A percentile compares a stretch with the other conserved stretches of the same genome.
Evolutionary conservation across 768 basidiomycete species (phyloP).

Genomic region (Tulasnella calospora): DNA sequence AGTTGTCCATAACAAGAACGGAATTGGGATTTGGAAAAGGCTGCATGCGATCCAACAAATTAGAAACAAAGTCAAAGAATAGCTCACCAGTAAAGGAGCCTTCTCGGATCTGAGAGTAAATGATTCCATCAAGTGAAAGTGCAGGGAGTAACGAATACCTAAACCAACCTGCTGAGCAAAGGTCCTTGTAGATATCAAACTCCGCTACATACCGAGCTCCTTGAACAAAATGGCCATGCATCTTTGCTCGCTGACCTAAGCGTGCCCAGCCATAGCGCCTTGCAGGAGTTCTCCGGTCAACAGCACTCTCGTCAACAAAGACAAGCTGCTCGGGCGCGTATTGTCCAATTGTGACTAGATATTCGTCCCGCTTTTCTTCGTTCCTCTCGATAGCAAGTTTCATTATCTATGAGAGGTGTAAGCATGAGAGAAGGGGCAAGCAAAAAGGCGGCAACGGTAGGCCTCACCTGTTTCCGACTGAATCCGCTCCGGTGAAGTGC

Average conservation of each 20-base stretch:
- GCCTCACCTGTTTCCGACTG: constrained; percentile 22
- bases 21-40: constrained; percentile 32
- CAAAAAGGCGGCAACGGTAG: too few relatives aligned
- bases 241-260: not conserved
- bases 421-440: too few relatives aligned
- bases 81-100: not conserved
- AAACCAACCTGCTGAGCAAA: not conserved
- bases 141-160: not conserved
- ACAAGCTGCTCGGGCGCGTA: constrained; percentile 27
- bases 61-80: constrained; percentile 28
- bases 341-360: not conserved
- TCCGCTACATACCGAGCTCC: not conserved
- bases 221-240: not conserved
- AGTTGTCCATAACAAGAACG: constrained; percentile 41
- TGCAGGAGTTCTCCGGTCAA: constrained; percentile 9
- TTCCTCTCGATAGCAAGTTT: constrained; percentile 25
- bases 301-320: constrained; percentile 27
- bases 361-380: constrained; percentile 4
- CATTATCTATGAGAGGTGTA: constrained; percentile 2
- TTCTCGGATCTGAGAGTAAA: not conserved
- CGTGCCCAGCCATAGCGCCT: not conserved
- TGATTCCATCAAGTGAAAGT: constrained; percentile 23
- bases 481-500: constrained; percentile 1
- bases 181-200: too few relatives aligned
- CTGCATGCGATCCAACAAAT: constrained; percentile 30